Evolutionary conservation across 768 basidiomycete species (phyloP), one percentile per base, ranked within the genome.

Genomic region (Dioszegia hungarica): DNA sequence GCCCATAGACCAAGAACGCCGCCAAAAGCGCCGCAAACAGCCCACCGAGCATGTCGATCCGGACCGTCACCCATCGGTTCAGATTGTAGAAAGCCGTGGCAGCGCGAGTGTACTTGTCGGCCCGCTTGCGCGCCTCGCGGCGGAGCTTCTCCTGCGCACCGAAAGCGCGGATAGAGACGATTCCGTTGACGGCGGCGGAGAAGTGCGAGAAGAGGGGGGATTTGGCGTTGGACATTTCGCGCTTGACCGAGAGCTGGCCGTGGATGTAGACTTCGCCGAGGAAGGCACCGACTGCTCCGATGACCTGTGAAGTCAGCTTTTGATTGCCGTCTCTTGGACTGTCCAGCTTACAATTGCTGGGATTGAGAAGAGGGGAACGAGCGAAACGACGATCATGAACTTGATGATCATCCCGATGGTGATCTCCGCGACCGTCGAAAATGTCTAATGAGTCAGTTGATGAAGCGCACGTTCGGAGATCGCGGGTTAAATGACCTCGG

Each of bases 111-210:
- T 73, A 85, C 20, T 78, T 77, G 67, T 87, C 82, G 40, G 86
- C 83, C 8, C 82, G 79, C 36, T 77, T 73, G 40, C 81, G 68
- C 5, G 81, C 80, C 59, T 82, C 36, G 57, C 53, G 60, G 69
- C 80, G 76, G 80, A 85, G 2, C 72, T 73, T 69, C 54, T 77
- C 71, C 73, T 86, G 80, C 5, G 82, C 83, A 3, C 82, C 82
- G 67, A 84, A 88, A 0, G 86, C 86, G 22, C 86, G 80, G 54
- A 88, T 83, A 8, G 85, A 74, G 1, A 77, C 78, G 54, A 67
- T 62, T 6, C 86, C 86, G 57, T 80, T 74, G 34, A 88, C 81
- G 0, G 85, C 79, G 62, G 85, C 79, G 48, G 82, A 79, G 73
- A 84, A 77, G 71, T 81, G 80, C 17, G 79, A 79, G 47, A 81